Evolutionary conservation across 2,329 filamentous ascomycete species (phyloP).

Genomic region (Colletotrichum sp.): DNA sequence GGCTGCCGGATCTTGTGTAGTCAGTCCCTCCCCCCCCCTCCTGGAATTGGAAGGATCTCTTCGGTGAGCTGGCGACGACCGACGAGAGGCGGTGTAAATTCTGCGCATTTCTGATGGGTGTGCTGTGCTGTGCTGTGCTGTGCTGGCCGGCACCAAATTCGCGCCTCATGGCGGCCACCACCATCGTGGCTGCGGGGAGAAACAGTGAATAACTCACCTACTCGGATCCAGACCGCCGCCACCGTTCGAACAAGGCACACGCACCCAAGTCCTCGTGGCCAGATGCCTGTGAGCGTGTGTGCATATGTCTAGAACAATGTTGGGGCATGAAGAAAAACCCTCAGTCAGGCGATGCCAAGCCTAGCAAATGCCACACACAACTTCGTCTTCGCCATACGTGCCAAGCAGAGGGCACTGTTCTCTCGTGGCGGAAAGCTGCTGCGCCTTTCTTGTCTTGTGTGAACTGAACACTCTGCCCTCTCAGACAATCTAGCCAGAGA

Average conservation of each 20-base stretch:
- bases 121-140: not conserved
- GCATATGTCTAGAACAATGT: not conserved
- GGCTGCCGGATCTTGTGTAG: conserved; percentile 5
- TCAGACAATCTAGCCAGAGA: not conserved
- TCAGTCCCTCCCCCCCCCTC: not conserved
- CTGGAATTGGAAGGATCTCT: not conserved
- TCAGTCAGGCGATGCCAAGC: not conserved
- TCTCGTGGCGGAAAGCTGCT: not conserved
- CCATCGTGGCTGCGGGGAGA: not conserved
- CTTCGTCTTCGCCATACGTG: not conserved
- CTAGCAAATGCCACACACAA: not conserved
- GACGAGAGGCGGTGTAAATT: not conserved
- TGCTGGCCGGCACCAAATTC: not conserved
- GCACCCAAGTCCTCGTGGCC: not conserved
- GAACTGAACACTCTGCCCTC: not conserved
- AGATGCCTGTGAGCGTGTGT: not conserved
- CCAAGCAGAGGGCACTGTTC: not conserved
- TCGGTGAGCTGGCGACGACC: not conserved
- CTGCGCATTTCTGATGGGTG: not conserved
- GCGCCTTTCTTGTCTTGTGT: not conserved
- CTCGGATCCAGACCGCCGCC: not conserved
- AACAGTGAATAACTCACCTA: not conserved
- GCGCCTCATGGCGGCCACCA: not conserved
- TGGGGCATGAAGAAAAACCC: not conserved
- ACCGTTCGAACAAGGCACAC: not conserved